Evolutionary conservation across 2,329 filamentous ascomycete genomes (phyloP).

Genomic region (Fusarium sp.): DNA sequence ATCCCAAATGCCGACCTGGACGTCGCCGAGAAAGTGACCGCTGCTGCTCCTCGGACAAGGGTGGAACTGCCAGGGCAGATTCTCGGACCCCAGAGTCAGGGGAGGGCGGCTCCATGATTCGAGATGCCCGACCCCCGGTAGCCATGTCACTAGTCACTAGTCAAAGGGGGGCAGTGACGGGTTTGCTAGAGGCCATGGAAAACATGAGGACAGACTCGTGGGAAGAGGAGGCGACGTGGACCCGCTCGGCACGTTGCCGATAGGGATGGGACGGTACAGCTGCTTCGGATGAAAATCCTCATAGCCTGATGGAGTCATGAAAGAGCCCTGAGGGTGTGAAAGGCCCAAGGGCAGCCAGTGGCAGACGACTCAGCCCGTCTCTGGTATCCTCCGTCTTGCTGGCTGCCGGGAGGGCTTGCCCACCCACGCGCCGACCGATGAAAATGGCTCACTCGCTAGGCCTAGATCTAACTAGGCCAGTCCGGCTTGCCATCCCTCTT

Average conservation of each 20-base stretch:
- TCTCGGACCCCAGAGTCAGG: background rate
- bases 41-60: slow-evolving; percentile 8
- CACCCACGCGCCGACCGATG: slow-evolving; percentile 1
- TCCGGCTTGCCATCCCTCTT: slow-evolving; percentile 13
- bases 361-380: background rate
- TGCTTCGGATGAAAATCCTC: slow-evolving; percentile 19
- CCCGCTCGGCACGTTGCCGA: slow-evolving; percentile 38
- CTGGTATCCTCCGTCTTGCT: slow-evolving; percentile 10
- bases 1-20: slow-evolving; percentile 2
- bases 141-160: slow-evolving; percentile 30
- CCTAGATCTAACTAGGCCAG: slow-evolving; percentile 21
- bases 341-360: slow-evolving; percentile 26
- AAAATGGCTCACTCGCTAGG: slow-evolving; percentile 41
- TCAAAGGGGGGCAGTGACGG: slow-evolving; percentile 10
- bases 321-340: slow-evolving; percentile 13
- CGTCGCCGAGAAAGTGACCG: slow-evolving; percentile 30
- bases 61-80: slow-evolving; percentile 14
- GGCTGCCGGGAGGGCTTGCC: background rate
- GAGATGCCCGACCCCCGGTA: slow-evolving; percentile 26
- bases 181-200: background rate
- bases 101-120: slow-evolving; percentile 36
- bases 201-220: background rate
- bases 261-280: slow-evolving; percentile 12
- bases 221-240: slow-evolving; percentile 12
- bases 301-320: background rate